These are phyloP conservation scores for Fagus crenata DNA, from an alignment of 306 rosid species.

Conservation along the genomic window DNA sequence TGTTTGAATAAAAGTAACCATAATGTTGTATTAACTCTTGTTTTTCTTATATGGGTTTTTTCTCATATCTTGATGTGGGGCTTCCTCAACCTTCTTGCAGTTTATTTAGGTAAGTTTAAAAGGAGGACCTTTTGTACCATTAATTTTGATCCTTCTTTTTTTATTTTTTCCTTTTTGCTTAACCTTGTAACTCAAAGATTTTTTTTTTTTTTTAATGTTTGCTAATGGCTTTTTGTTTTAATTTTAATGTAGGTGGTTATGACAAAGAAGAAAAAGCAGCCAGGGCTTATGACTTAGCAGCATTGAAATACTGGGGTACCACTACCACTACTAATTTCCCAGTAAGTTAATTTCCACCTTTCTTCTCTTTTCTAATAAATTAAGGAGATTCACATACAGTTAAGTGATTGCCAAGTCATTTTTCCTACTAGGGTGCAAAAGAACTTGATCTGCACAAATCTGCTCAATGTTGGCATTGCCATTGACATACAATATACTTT, in stretches of 20 bases:
- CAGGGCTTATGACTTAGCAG: slow-evolving; percentile 90
- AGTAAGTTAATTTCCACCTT: slow-evolving; percentile 36
- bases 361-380: not conserved
- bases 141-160: not conserved
- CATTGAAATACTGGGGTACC: slow-evolving; percentile 92
- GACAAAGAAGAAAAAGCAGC: slow-evolving; percentile 98
- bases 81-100: slow-evolving; percentile 54
- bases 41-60: slow-evolving; percentile 15
- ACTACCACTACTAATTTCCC: slow-evolving; percentile 94
- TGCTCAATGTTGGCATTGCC: slow-evolving; percentile 20
- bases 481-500: slow-evolving; percentile 6
- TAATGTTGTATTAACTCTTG: slow-evolving; percentile 11
- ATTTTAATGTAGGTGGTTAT: slow-evolving; percentile 64
- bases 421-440: not conserved
- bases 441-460: slow-evolving; percentile 6
- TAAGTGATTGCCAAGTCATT: slow-evolving; percentile 18
- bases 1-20: not conserved
- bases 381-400: not conserved
- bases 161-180: not conserved
- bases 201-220: too few relatives aligned
- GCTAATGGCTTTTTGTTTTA: not conserved
- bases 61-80: slow-evolving; percentile 25
- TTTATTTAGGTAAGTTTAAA: slow-evolving; percentile 77
- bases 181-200: not conserved
- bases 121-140: not conserved